Base-by-base conservation (phyloP, 352 stramenopile genomes). In the Phytophthora pisi region DNA sequence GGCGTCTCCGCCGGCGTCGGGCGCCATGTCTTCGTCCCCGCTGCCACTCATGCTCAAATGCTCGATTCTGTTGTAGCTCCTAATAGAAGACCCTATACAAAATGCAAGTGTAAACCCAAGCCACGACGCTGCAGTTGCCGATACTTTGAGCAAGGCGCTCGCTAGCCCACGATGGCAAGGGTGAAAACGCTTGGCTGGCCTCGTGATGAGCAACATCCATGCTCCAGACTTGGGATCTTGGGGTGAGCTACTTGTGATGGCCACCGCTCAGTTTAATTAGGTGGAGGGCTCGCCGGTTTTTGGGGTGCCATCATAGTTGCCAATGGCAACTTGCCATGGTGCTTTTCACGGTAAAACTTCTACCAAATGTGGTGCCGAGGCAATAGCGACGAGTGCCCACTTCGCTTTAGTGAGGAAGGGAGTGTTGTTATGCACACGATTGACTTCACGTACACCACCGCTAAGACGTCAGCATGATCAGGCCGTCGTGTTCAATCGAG, bases 21-120 rank as follows among this genome's bases (percentile, higher is more conserved):
- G 13, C 45, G 45, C 26, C 16, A 57, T 55, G 34, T 51, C 36
- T 49, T 77, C 56, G 24, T 69, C 52, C 5, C 64, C 61, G 9
- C 45, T 76, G 23, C 42, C 64, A 67, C 61, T 66, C 70, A 77
- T 74, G 38, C 4, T 59, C 57, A 16, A 63, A 55, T 42, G 34
- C n/a, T 2, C 11, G 5, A 42, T 42, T 42, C 9, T n/a, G 4
- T 7, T n/a, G 15, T 42, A 42, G 10, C 36, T n/a, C 36, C 13
- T 16, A 42, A 42, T 42, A 42, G 36, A 42, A 42, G 36, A 42
- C 36, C 36, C 36, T n/a, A 73, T 66, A 66, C 53, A 73, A 69
- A 64, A 53, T 13, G 5, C 34, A 53, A 64, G 61, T 58, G 36
- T 57, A 54, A 43, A 15, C 20, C 7, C 16, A 6, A 23, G 5